Evolutionary conservation across 495 filamentous ascomycete genomes (phyloP), one percentile per base, ranked within the genome.

Genomic region (Friedmanniomyces simplex): DNA sequence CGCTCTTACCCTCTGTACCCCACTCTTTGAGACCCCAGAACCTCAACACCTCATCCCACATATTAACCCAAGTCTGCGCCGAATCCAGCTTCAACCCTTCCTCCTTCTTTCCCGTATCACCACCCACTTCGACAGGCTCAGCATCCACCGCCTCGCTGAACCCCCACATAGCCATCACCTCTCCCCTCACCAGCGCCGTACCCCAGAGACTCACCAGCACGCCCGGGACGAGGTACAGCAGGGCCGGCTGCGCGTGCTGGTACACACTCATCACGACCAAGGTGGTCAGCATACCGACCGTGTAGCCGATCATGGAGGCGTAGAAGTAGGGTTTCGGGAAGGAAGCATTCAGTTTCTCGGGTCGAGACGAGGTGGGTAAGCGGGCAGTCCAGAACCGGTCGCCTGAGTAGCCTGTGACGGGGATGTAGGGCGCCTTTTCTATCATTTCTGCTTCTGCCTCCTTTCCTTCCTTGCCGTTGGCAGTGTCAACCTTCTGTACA

Each of bases 261-360:
- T 77, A 91, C 21, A 86, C 72, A 32, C 90, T 76, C 76, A 97
- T 87, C 34, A 89, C 85, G 0, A 76, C 72, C 28, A 96, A 67
- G 0, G 91, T 96, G 8, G 76, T 69, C 5, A 90, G 34, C 87
- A 97, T 89, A 2, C 88, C 90, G 16, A 83, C 18, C 0, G 86
- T 56, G 69, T 98, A 98, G 0, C 94, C 93, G 10, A 79, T 61
- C 43, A 97, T 36, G 21, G 83, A 79, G 12, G 90, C 85, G 53
- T 82, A 80, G 71, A 98, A 98, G 67, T 97, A 98, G 0, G 83
- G 77, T 67, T 95, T 97, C 10, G 84, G 79, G 61, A 98, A 98
- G 13, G 66, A 60, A 10, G 61, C 51, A 11, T 57, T 55, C 47
- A 65, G 64, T 48, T 11, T 68, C 58, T 10, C 67, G 30, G 60